Evolutionary conservation across 1,284 basidiomycete species (phyloP), one percentile per base, ranked within the genome.

Genomic region (Spongiforma sp.): DNA sequence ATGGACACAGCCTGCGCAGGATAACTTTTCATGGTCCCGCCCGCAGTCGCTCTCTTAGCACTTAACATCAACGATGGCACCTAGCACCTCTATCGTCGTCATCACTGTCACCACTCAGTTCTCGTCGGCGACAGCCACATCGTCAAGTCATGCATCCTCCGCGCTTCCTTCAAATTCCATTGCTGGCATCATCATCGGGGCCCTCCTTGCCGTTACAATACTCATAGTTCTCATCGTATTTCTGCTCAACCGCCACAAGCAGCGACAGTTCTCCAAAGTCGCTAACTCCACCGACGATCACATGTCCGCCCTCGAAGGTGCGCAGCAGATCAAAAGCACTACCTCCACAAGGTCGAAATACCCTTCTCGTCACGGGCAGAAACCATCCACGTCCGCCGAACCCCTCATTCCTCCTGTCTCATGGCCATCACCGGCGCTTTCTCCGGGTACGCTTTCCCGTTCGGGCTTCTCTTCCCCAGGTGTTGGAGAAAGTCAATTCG

Each of bases 181-280:
- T 28, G 66, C 67, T 9, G 74, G 65, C 48, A 77, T 78, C 57
- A 43, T 69, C 19, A 32, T 78, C 19, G 74, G 71, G 21, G 15
- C 46, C 28, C 54, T 74, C 8, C 14, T 72, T 3, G 76, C 61
- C 1, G 54, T 50, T 37, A 37, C 50, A 36, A 21, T 74, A 6
- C 19, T 77, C n/a, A 59, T 67, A 21, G 37, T 6, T 4, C 63
- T 72, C 54, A 37, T 60, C 33, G 17, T 72, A 1, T 73, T 58
- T 56, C 60, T 77, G 32, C 53, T 68, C 33, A 34, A 57, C 14
- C 68, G 69, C 21, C 59, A 57, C 48, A 8, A 19, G 11, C 66
- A 48, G 3, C 65, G 60, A 61, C 63, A 52, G 39, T 77, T 76
- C 57, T 33, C 55, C 48, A 61, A 61, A 48, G 65, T 76, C 28